phyloP scores from a whole-genome alignment of 805 yeast species.

The Myxozyma nipponensis region DNA sequence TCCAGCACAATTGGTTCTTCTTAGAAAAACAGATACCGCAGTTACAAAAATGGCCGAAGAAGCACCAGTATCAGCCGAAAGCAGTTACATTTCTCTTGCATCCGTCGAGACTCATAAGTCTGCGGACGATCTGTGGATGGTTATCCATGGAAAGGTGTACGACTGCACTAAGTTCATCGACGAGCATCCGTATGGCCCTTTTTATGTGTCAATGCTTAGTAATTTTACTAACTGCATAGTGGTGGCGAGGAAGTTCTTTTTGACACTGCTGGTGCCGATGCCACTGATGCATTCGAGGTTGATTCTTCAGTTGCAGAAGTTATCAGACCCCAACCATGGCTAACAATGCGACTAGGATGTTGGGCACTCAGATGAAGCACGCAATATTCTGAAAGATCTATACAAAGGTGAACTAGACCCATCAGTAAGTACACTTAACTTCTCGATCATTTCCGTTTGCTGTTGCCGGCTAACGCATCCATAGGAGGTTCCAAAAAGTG shows the following conservation, averaged over 20 bases:
- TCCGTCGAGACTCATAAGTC: constrained; percentile 43
- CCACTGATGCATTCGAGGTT: constrained; percentile 61
- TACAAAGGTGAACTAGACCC: constrained; percentile 76
- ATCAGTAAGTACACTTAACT: constrained; percentile 27
- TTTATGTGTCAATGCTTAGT: not conserved
- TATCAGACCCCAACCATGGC: not conserved
- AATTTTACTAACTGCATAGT: constrained; percentile 15
- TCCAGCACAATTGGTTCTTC: no score
- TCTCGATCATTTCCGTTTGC: not conserved
- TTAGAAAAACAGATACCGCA: no score
- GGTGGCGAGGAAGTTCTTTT: constrained; percentile 81
- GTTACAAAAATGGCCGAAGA: no score
- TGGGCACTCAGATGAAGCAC: constrained; percentile 97
- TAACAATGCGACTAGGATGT: constrained; percentile 55
- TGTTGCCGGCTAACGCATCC: not conserved
- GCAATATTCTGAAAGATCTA: constrained; percentile 63
- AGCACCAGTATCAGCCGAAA: no score
- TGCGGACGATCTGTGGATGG: constrained; percentile 63
- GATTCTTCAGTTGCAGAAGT: constrained; percentile 24
- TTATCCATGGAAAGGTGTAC: constrained; percentile 64
- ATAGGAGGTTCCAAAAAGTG: constrained; percentile 1
- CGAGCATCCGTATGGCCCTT: constrained; percentile 50
- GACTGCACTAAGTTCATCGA: constrained; percentile 54
- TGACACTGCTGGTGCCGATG: constrained; percentile 80
- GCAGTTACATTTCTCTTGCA: not conserved